Base-by-base conservation (phyloP, 2,329 filamentous ascomycete genomes). In the Knufia fluminis region DNA sequence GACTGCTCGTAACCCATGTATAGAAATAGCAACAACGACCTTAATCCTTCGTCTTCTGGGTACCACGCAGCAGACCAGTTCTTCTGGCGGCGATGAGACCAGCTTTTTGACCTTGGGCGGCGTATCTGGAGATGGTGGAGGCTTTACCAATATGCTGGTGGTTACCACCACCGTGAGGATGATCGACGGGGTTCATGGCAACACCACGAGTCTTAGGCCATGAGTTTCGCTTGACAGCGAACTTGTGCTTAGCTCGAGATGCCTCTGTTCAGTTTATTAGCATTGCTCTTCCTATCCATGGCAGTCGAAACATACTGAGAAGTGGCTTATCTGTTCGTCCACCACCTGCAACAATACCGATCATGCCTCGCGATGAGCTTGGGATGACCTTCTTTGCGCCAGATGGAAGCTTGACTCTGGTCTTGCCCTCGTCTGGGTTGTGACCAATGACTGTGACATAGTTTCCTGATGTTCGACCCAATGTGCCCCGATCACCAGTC, bases 121-220 rank as follows among this genome's bases (percentile, higher is more conserved):
- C 92, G 79, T 94, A 95, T 74, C 92, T 85, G 66, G 88, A 95
- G 77, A 98, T 98, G 72, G 92, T 98, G 63, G 92, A 98, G 67
- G 92, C 92, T 80, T 98, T 97, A 86, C 92, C 90, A 70, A 96
- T 96, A 77, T 98, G 92, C 82, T 98, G 92, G 77, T 98, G 92
- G 84, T 98, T 97, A 95, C 92, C 91, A 87, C 85, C 86, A 86
- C 86, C 86, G 84, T 92, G 86, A 74, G 86, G 86, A 83, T 98
- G 92, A 78, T 98, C 92, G 69, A 98, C 92, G 68, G 92, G 92
- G 80, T 98, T 98, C 92, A 98, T 98, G 76, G 92, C 92, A 85
- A 98, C 92, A 96, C 92, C 92, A 92, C 92, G 91, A 82, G 92
- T 98, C 87, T 94, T 96, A 77, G 92, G 92, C 92, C 92, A 98